These are phyloP conservation scores for Puccinia coronata DNA, from an alignment of 1,284 basidiomycete genomes.

Conservation along the genomic window DNA sequence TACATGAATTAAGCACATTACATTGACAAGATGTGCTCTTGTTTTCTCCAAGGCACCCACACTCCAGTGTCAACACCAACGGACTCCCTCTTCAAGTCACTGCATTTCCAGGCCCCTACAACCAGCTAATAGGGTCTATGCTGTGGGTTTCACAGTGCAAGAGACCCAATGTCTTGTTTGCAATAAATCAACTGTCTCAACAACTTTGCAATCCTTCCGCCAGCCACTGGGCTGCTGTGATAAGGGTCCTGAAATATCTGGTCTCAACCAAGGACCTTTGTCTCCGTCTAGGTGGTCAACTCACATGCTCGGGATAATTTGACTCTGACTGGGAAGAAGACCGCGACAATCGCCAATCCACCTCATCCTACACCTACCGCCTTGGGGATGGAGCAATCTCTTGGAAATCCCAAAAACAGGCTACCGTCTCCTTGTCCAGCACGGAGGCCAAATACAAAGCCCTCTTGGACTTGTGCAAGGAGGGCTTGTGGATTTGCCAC, in stretches of 20 bases:
- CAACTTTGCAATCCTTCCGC: neutral
- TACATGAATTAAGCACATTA: neutral
- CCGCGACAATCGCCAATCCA: neutral
- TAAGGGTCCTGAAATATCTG: conserved; percentile 3
- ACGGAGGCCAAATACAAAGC: too few species aligned
- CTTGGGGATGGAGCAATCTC: too few species aligned
- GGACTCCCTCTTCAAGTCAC: neutral
- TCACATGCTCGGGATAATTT: neutral
- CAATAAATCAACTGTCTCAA: neutral
- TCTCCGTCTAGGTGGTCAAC: too few species aligned
- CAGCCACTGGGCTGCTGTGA: neutral
- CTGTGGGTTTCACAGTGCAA: conserved; percentile 9
- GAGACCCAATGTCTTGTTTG: neutral
- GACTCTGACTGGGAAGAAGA: conserved; percentile 22
- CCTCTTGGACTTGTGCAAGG: too few species aligned
- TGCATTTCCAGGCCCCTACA: neutral
- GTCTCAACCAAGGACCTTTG: neutral
- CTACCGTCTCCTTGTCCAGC: too few species aligned
- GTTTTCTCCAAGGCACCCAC: neutral
- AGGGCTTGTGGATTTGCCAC: too few species aligned
- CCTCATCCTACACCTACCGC: conserved; percentile 24
- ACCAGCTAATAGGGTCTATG: neutral
- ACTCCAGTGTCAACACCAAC: neutral
- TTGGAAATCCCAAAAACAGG: too few species aligned
- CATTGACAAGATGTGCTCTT: too few species aligned